A percentile compares a stretch with the other conserved stretches of the same genome.
Evolutionary conservation across 805 yeast species (phyloP).

Genomic region (Isabelozyma rhagii): DNA sequence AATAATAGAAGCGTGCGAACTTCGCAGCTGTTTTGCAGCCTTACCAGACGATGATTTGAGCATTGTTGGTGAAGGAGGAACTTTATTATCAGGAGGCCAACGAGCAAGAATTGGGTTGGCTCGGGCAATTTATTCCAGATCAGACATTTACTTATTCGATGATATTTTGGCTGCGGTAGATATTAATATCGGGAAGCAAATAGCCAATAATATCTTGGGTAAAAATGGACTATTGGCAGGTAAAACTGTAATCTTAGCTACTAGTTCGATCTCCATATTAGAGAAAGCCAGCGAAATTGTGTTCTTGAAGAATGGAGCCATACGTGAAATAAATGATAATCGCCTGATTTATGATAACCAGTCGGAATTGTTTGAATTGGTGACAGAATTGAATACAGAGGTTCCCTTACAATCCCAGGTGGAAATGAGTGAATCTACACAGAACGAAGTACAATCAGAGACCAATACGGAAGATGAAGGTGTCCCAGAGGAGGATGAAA

Average conservation of each 20-base stretch:
- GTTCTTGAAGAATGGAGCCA: conserved; percentile 16
- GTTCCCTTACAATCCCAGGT: not conserved
- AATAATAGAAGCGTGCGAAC: conserved; percentile 23
- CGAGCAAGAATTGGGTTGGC: conserved; percentile 27
- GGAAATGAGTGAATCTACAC: not conserved
- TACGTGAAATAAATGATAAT: conserved; percentile 9
- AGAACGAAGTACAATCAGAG: not conserved
- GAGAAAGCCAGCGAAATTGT: conserved; percentile 18
- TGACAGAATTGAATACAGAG: not conserved
- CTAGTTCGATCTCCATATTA: conserved; percentile 22
- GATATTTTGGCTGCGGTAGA: conserved; percentile 27
- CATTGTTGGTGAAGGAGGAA: conserved; percentile 27
- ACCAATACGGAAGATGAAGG: not conserved
- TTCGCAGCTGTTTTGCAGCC: conserved; percentile 19
- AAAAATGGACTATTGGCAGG: conserved; percentile 17
- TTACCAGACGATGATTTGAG: conserved; percentile 27
- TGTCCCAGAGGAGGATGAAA: not conserved
- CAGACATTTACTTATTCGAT: conserved; percentile 24
- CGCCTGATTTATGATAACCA: not conserved
- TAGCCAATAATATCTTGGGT: conserved; percentile 21
- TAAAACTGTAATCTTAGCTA: conserved; percentile 25
- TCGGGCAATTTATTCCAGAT: conserved; percentile 24
- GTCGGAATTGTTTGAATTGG: not conserved
- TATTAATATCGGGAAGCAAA: conserved; percentile 26
- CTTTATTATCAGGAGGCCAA: conserved; percentile 27